Evolutionary conservation across 2,329 filamentous ascomycete genomes (phyloP), one percentile per base, ranked within the genome.

Genomic region (Alternaria burnsii): DNA sequence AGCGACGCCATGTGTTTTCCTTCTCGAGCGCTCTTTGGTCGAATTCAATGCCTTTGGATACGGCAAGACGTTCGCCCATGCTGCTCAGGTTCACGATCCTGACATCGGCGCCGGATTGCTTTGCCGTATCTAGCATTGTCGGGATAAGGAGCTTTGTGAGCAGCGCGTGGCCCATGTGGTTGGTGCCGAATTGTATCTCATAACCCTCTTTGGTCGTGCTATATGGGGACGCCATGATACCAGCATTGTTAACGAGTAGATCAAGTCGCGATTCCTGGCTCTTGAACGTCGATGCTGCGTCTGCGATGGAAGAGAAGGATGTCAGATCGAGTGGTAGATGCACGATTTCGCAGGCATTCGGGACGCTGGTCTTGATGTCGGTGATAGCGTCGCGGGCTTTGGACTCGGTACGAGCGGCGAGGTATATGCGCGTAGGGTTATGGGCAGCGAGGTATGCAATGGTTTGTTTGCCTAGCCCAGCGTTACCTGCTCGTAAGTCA

Each of bases 131-230:
- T 10, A 79, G 72, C 50, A 85, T 68, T 0, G 70, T 74, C 1
- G 81, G 82, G 1, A 84, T 68, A 0, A 86, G 76, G 2, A 83
- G 74, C 38, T 81, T 81, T 9, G 78, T 83, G 12, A 85, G 67
- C 0, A 85, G 75, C 4, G 82, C 81, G 62, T 84, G 83, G n/a
- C 82, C 84, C 62, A 85, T 72, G 72, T 85, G 81, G 63, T 86
- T 85, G 10, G 81, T 84, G 32, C 82, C 84, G 58, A 85, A 81
- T 52, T 84, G 82, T 32, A 81, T 76, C 67, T 86, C 83, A 62
- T 83, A 84, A 43, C 82, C 82, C 43, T 85, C 82, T 18, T 77
- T 72, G 0, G 82, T 84, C 2, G 75, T 70, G 24, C 65, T 71
- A 41, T 81, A 76, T 1, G 77, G 73, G 0, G 56, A 63, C 0